Evolutionary conservation across 768 basidiomycete species (phyloP).

Genomic region (Boletus pseudopeckii): DNA sequence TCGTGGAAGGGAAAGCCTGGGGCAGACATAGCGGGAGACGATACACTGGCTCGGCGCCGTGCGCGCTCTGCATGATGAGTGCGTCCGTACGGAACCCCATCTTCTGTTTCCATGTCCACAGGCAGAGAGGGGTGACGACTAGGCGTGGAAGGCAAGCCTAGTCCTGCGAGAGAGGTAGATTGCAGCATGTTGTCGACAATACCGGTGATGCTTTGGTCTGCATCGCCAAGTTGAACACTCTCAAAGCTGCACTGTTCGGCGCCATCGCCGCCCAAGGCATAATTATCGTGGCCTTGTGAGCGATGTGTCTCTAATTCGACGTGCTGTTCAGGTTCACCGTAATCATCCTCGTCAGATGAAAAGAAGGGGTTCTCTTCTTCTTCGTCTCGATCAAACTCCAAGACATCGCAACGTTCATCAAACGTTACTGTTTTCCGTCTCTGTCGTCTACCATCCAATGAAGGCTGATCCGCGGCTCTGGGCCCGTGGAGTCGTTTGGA

Average conservation of each 20-base stretch:
- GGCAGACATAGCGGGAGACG: conserved; percentile 28
- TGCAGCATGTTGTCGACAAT: conserved; percentile 69
- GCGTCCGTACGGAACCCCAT: conserved; percentile 60
- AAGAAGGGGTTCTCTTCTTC: conserved; percentile 50
- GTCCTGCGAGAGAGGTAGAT: conserved; percentile 19
- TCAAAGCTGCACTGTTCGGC: conserved; percentile 34
- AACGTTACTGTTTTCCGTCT: conserved; percentile 78
- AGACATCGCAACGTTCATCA: conserved; percentile 74
- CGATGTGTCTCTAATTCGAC: conserved; percentile 7
- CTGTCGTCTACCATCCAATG: conserved; percentile 39
- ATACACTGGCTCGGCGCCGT: conserved; percentile 30
- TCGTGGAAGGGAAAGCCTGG: conserved; percentile 38
- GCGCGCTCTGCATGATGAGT: conserved; percentile 58
- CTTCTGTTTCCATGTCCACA: conserved; percentile 55
- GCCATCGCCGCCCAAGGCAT: not conserved
- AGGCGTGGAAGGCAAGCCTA: conserved; percentile 30
- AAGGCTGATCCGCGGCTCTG: conserved; percentile 46
- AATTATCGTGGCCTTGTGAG: conserved; percentile 12
- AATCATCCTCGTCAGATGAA: conserved; percentile 36
- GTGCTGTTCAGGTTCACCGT: conserved; percentile 17
- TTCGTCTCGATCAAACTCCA: conserved; percentile 73
- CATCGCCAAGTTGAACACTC: conserved; percentile 42
- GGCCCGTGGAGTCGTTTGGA: conserved; percentile 76
- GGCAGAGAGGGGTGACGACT: conserved; percentile 43
- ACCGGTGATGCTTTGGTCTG: conserved; percentile 60